Base-by-base conservation (phyloP, 2,329 filamentous ascomycete genomes). In the Zasmidium citrigriseum region DNA sequence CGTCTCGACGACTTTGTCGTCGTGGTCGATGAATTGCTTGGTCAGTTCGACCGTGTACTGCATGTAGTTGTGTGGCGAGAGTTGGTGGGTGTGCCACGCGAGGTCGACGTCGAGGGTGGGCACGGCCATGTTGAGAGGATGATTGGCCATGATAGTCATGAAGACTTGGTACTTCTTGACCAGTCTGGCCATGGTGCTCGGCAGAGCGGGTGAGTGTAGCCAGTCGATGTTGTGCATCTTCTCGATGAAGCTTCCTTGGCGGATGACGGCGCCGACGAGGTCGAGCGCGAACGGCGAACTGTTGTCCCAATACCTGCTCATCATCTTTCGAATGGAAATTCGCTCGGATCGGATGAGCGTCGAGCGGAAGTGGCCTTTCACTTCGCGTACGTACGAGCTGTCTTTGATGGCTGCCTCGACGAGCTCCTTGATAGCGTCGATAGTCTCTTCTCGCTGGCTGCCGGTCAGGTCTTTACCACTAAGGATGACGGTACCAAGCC, bases 61-160 rank as follows among this genome's bases (percentile, higher is more conserved):
- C 66, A 85, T 88, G 74, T 95, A 95, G 2, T 76, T 68, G 2
- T 70, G 67, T 0, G 90, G 88, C 9, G 77, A 83, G 2, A 93
- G 83, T 70, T 93, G 89, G 67, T 93, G 89, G 0, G 89, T 93
- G 70, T 96, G 91, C 89, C 89, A 92, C 0, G 84, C 88, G 0
- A 92, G 77, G 68, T 92, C 89, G 4, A 92, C 80, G 62, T 92
- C 89, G 0, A 91, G 78, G 0, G 89, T 92, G 0, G 89, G 89
- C 0, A 92, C 89, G 0, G 80, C 83, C 14, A 83, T 76, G 3
- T 80, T 70, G 0, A 60, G 64, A 0, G 79, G 78, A 46, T 84
- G 66, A 0, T 68, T 60, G 1, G 73, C 72, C 72, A 91, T 86
- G 62, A 91, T 81, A 0, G 64, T 51, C 16, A 89, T 76, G 73